phyloP scores from a whole-genome alignment of 2,329 filamentous ascomycete species.

The Helotiales sp. region DNA sequence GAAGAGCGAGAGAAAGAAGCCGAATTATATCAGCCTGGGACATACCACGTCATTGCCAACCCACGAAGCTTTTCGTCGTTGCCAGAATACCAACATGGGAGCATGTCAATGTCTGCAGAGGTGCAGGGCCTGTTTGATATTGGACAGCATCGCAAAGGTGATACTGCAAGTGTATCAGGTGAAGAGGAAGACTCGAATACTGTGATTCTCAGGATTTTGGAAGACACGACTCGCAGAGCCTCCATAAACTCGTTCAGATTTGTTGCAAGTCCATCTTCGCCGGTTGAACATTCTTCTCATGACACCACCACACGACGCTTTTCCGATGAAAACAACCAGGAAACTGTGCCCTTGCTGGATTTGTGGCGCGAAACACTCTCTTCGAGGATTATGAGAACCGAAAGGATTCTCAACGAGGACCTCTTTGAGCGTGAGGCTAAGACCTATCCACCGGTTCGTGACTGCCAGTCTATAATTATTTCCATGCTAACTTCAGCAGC shows the following conservation, averaged over 20 bases:
- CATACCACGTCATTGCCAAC: slow-evolving; percentile 55
- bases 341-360: slow-evolving; percentile 18
- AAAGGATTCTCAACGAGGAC: slow-evolving; percentile 35
- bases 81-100: slow-evolving; percentile 47
- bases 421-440: slow-evolving; percentile 48
- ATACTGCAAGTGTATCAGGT: neutral
- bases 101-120: neutral
- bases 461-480: neutral
- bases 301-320: neutral
- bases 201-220: slow-evolving; percentile 6
- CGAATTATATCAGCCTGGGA: slow-evolving; percentile 49
- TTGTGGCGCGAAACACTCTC: slow-evolving; percentile 33
- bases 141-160: neutral
- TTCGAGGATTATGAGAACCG: slow-evolving; percentile 22
- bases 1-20: slow-evolving; percentile 60
- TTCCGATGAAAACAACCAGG: no score
- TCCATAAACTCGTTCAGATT: neutral
- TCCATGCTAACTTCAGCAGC: slow-evolving; percentile 14
- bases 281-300: neutral
- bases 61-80: slow-evolving; percentile 52
- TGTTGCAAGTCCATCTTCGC: neutral
- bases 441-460: slow-evolving; percentile 45
- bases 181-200: slow-evolving; percentile 14
- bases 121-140: neutral
- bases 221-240: neutral